Evolutionary conservation across 441 rosid genomes (phyloP), one percentile per base, ranked within the genome.

Genomic region (Daphne laureola): DNA sequence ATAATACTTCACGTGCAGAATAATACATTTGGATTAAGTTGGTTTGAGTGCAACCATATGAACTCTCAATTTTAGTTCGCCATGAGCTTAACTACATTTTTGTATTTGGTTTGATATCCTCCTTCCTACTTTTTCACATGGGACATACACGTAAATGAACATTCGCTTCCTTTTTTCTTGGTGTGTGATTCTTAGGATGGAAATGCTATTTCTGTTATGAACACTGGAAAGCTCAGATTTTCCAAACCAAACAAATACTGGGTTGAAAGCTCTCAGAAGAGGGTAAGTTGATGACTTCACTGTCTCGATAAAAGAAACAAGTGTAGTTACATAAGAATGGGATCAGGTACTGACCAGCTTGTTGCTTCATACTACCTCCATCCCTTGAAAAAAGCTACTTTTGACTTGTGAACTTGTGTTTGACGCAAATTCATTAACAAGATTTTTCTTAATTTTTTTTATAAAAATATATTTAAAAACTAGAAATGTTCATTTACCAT

Each of bases 181-280:
- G 55, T 38, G 15, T 36, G 12, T 14, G 25, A 26, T n/a, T 53
- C 49, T 35, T 72, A 91, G 98, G 93, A 88, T 43, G 54, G 65
- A 59, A 95, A 88, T 73, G 72, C 71, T 40, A 74, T 90, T 52
- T 57, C 78, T 55, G 88, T 79, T 14, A 69, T 70, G 63, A 85
- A 78, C 67, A 88, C 90, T 41, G 98, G 98, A 53, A 83, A 76
- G 60, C 74, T 90, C 44, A 76, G 71, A 62, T 81, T 75, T 74
- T 73, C 85, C 0, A 92, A 79, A 74, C 98, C 94, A 38, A 92
- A 84, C 68, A 92, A 82, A 72, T 92, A 84, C 43, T 88, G 94
- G 93, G 80, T 92, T 4, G 95, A 88, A 67, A 79, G 73, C 72
- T 92, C 94, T 40, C 96, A 88, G 53, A 92, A 84, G 74, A 71